phyloP scores from a whole-genome alignment of 345 rosid genomes.

The Gossypium bickii region DNA sequence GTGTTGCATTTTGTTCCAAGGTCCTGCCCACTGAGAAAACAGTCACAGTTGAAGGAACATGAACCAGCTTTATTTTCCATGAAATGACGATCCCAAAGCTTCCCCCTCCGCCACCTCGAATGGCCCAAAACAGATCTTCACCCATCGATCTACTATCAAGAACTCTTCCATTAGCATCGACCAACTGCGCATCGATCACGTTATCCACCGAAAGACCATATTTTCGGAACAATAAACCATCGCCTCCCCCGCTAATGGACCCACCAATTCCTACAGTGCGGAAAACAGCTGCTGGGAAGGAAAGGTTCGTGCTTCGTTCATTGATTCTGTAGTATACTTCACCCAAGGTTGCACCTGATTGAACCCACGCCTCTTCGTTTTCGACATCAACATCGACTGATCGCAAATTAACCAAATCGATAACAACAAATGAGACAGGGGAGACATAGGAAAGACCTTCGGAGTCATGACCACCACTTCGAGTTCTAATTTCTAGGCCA shows the following conservation, averaged over 20 bases:
- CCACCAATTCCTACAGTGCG: constrained; percentile 3
- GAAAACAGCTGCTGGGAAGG: background rate
- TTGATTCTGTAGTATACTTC: background rate
- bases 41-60: background rate
- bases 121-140: background rate
- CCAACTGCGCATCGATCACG: background rate
- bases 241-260: background rate
- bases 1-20: background rate
- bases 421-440: too few relatives aligned
- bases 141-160: background rate
- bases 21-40: background rate
- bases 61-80: background rate
- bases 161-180: background rate
- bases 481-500: too few relatives aligned
- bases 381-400: too few relatives aligned
- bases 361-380: background rate
- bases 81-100: background rate
- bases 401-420: too few relatives aligned
- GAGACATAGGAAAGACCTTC: too few relatives aligned
- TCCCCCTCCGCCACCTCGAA: background rate
- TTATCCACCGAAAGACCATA: background rate
- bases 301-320: background rate
- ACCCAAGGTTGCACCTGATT: background rate
- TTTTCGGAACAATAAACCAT: background rate
- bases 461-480: too few relatives aligned